Evolutionary conservation across 2,329 filamentous ascomycete species (phyloP), one percentile per base, ranked within the genome.

Genomic region (Leptographium lundbergii): DNA sequence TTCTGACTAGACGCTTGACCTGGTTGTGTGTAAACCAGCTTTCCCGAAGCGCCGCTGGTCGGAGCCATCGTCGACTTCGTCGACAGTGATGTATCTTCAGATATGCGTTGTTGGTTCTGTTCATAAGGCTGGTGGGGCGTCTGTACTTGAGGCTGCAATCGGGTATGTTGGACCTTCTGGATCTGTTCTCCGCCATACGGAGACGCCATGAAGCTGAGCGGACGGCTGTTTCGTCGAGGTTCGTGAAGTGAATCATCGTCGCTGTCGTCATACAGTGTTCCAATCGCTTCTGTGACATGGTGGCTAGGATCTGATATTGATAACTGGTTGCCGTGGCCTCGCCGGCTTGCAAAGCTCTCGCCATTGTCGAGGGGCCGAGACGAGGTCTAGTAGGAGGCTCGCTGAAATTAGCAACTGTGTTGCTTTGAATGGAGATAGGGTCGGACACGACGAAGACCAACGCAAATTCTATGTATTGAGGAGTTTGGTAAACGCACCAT

Each of bases 251-350:
- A 81, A 65, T 82, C 80, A 66, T 89, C 82, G 65, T 85, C 82
- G 67, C 84, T 82, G 68, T 89, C 87, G 67, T 88, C 89, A 73
- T 96, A 96, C 73, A 95, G 82, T 67, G 91, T 91, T 57, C 89
- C 89, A 72, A 96, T 95, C 61, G 90, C 88, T 72, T 96, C 91
- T 59, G 91, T 96, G 70, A 96, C 89, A 81, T 96, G 91, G 74
- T 96, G 90, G 74, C 81, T 90, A 62, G 91, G 88, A 73, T 96
- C 91, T 71, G 88, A 94, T 71, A 95, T 84, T 59, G 81, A 84
- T 56, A 83, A 74, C 67, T 82, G 79, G 68, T 73, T 80, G 61
- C 72, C 72, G 71, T 83, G 81, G 64, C 80, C 80, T 68, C 81
- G 81, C 71, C 80, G 79, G 70, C 71, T 80, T 65, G 78, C 73